Evolutionary conservation across 768 basidiomycete species (phyloP).

Genomic region (Termitomyces sp.): DNA sequence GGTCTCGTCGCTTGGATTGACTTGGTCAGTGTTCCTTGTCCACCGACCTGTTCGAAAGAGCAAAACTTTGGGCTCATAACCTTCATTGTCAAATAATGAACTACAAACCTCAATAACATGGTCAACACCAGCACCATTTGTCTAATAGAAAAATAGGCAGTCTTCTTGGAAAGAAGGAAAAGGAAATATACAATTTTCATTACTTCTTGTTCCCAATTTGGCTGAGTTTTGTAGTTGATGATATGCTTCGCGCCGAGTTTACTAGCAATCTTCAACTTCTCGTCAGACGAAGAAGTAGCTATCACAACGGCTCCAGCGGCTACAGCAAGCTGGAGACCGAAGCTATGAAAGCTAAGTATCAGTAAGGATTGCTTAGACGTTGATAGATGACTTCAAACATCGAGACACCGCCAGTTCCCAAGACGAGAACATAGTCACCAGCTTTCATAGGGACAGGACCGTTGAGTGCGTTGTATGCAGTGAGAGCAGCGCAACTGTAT

Average conservation of each 20-base stretch:
- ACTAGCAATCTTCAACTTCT: constrained; percentile 48
- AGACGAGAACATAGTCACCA: constrained; percentile 52
- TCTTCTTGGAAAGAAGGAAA: neutral
- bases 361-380: neutral
- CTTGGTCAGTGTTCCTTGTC: constrained; percentile 42
- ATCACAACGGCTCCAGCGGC: constrained; percentile 61
- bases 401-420: constrained; percentile 54
- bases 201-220: constrained; percentile 54
- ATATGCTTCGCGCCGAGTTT: constrained; percentile 47
- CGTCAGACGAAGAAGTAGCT: constrained; percentile 60
- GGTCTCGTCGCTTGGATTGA: constrained; percentile 31
- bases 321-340: constrained; percentile 55
- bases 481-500: constrained; percentile 50
- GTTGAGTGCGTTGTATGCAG: constrained; percentile 55
- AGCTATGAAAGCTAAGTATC: constrained; percentile 23
- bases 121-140: constrained; percentile 31
- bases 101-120: constrained; percentile 31
- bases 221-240: constrained; percentile 57
- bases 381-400: constrained; percentile 25
- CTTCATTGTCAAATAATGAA: neutral
- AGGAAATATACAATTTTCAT: constrained; percentile 30
- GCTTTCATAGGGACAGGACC: constrained; percentile 46
- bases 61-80: neutral
- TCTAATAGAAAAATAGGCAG: constrained; percentile 20
- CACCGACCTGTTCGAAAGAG: constrained; percentile 42